These are phyloP conservation scores for Neckera pumila DNA, from an alignment of 225 moss, liverwort and hornwort species.

Conservation along the genomic window DNA sequence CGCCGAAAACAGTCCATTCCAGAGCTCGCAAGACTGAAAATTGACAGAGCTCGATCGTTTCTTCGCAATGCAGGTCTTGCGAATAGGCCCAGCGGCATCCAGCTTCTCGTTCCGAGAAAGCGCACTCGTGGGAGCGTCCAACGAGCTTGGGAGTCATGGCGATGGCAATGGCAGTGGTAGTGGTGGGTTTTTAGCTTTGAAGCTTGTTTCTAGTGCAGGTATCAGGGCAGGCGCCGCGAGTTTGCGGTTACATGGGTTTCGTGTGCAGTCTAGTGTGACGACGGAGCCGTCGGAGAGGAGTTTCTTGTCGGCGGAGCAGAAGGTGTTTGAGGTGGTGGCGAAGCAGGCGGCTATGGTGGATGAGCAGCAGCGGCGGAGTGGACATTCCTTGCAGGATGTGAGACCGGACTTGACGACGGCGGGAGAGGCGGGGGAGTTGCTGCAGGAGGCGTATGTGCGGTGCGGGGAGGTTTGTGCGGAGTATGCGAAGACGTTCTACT, in stretches of 20 bases:
- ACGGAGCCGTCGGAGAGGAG: constrained; percentile 25
- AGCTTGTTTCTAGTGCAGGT: background rate
- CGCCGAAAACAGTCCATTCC: background rate
- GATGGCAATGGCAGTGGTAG: background rate
- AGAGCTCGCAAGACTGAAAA: background rate
- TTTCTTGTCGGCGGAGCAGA: constrained; percentile 63
- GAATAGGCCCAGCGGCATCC: background rate
- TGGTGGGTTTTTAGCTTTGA: background rate
- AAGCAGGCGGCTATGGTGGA: constrained; percentile 91
- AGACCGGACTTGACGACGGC: background rate
- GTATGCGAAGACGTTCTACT: constrained; percentile 84
- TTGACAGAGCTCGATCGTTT: background rate
- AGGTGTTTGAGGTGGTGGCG: constrained; percentile 73
- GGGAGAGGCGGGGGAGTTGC: constrained; percentile 26
- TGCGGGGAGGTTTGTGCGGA: constrained; percentile 95
- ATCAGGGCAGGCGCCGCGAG: background rate
- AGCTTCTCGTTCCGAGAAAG: constrained; percentile 5
- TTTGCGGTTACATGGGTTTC: background rate
- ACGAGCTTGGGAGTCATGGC: background rate
- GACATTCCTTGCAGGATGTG: constrained; percentile 4
- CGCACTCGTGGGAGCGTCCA: background rate
- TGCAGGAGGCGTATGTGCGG: constrained; percentile 56
- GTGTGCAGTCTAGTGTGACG: constrained; percentile 14
- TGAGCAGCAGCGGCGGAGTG: constrained; percentile 36
- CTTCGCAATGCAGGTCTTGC: constrained; percentile 22